Conservation (phyloP, 2,329 filamentous ascomycete genomes). For the Penicillium sp. region DNA sequence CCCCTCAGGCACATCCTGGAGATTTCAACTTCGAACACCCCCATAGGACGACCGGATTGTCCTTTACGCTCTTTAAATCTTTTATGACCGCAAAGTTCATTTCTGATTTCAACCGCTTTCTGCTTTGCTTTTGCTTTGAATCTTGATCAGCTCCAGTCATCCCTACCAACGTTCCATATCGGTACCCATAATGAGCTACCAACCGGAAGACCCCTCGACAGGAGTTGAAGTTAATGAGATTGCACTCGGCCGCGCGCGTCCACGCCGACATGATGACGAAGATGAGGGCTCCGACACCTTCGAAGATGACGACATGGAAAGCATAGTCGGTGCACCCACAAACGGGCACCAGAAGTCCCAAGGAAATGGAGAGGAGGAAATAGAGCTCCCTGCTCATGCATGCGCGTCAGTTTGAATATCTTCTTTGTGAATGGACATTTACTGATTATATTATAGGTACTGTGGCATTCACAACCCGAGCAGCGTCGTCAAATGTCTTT, state of each 20-base stretch:
- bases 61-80: slow-evolving; percentile 28
- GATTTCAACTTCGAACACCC: slow-evolving; percentile 10
- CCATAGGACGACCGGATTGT: slow-evolving; percentile 25
- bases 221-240: slow-evolving; percentile 67
- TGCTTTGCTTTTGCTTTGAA: slow-evolving; percentile 6
- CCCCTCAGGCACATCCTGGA: slow-evolving; percentile 33
- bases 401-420: slow-evolving; percentile 70
- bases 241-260: slow-evolving; percentile 61
- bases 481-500: slow-evolving; percentile 92
- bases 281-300: slow-evolving; percentile 82
- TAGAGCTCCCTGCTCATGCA: slow-evolving; percentile 87
- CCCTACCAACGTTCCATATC: slow-evolving; percentile 64
- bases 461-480: slow-evolving; percentile 96
- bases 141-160: slow-evolving; percentile 5
- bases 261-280: slow-evolving; percentile 78
- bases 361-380: slow-evolving; percentile 69
- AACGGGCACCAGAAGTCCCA: slow-evolving; percentile 67
- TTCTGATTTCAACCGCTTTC: slow-evolving; percentile 1
- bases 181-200: slow-evolving; percentile 71
- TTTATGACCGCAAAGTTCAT: slow-evolving; percentile 10
- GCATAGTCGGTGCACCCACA: slow-evolving; percentile 75
- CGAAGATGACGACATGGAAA: slow-evolving; percentile 76
- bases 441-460: slow-evolving; percentile 57
- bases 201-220: slow-evolving; percentile 17
- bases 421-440: slow-evolving; percentile 16